Conservation (phyloP, 768 basidiomycete genomes). For the Lactarius deliciosus region DNA sequence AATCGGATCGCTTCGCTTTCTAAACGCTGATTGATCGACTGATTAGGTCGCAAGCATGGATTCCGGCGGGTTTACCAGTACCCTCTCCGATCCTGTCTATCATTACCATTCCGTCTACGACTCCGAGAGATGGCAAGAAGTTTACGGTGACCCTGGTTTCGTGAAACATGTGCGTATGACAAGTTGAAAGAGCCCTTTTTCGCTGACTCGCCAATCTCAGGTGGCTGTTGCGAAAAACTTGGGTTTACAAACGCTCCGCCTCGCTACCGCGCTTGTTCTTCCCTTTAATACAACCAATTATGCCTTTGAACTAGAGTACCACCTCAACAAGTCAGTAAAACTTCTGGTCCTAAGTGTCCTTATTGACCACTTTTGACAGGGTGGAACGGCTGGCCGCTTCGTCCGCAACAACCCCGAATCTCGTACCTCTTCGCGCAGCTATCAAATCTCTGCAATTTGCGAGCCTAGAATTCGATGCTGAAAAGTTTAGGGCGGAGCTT, state of each 20-base stretch:
- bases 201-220: constrained; percentile 32
- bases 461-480: constrained; percentile 26
- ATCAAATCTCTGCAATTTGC: constrained; percentile 27
- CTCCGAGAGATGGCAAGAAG: constrained; percentile 55
- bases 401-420: constrained; percentile 6
- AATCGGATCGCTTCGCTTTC: constrained; percentile 16
- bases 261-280: constrained; percentile 54
- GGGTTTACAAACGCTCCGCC: constrained; percentile 53
- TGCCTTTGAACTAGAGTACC: constrained; percentile 50
- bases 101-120: constrained; percentile 66
- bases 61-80: constrained; percentile 38
- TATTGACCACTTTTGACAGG: constrained; percentile 34
- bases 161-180: constrained; percentile 48
- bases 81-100: constrained; percentile 49
- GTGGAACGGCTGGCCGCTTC: constrained; percentile 44
- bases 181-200: not conserved
- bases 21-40: constrained; percentile 35
- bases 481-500: constrained; percentile 25
- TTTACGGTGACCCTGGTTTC: constrained; percentile 66
- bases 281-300: constrained; percentile 74
- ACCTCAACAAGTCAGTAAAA: constrained; percentile 49
- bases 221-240: constrained; percentile 59
- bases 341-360: not conserved
- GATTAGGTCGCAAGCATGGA: constrained; percentile 40
- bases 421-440: constrained; percentile 28